phyloP scores from a whole-genome alignment of 192 early-diverging fungal genomes.

The Dimargaris cristalligena region DNA sequence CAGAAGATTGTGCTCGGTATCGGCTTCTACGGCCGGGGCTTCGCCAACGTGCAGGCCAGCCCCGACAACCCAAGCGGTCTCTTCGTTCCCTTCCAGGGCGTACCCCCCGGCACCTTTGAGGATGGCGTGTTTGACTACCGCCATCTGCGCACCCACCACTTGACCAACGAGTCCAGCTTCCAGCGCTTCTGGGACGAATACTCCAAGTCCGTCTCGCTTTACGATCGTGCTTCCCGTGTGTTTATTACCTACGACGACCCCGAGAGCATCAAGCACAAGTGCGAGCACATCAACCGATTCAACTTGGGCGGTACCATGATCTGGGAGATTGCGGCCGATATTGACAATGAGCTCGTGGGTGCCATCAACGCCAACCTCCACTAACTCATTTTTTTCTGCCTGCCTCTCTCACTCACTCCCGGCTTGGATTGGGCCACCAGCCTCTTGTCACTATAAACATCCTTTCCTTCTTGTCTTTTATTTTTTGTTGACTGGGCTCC shows the following conservation, averaged over 20 bases:
- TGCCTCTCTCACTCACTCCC: no score
- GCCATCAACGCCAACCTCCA: constrained; percentile 2
- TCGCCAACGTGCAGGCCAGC: constrained; percentile 56
- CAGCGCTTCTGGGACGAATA: constrained; percentile 58
- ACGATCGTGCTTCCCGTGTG: constrained; percentile 44
- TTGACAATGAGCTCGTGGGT: constrained; percentile 11
- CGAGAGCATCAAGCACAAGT: constrained; percentile 44
- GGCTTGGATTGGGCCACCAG: no score
- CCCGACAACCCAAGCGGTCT: constrained; percentile 32
- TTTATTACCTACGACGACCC: constrained; percentile 72
- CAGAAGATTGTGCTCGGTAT: constrained; percentile 79
- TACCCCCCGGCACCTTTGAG: constrained; percentile 73
- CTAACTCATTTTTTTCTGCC: no score
- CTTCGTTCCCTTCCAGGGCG: constrained; percentile 42
- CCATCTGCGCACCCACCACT: constrained; percentile 27
- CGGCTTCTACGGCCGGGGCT: constrained; percentile 82
- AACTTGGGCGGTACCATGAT: constrained; percentile 58
- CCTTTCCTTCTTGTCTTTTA: no score
- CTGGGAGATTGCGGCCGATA: constrained; percentile 55
- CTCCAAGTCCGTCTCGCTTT: constrained; percentile 65
- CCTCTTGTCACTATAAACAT: no score
- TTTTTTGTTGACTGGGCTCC: no score
- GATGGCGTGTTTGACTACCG: constrained; percentile 85
- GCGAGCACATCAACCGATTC: constrained; percentile 36
- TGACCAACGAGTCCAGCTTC: constrained; percentile 37